Evolutionary conservation across 495 filamentous ascomycete genomes (phyloP), one percentile per base, ranked within the genome.

Genomic region (Lophiotrema nucula): DNA sequence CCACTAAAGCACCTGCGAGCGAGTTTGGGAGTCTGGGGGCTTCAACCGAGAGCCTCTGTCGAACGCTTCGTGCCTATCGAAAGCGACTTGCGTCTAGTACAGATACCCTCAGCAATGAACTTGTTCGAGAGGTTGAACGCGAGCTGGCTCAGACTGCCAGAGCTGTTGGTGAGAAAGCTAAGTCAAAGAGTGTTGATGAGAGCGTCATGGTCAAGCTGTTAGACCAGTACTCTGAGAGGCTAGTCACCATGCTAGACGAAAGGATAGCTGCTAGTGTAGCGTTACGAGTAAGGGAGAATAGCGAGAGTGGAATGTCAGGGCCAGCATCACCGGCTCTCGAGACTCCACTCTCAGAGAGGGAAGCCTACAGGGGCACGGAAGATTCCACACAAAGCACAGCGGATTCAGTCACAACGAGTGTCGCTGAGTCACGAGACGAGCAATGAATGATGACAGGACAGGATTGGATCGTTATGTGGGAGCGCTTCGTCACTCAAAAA

Each of bases 41-140:
- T 72, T 84, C 88, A 5, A 92, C 88, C 0, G 88, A 93, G 62
- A 86, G 91, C 58, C 77, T 90, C 0, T 90, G 87, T 62, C 87
- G 87, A 23, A 85, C 85, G 4, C 77, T 98, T 5, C 83, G 87
- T 46, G 81, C 85, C 1, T 97, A 95, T 66, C 81, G 93, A 15
- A 92, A 90, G 73, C 89, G 89, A 66, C 79, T 96, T 6, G 72
- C 81, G 21, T 83, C 82, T 12, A 81, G 80, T 12, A 73, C 79
- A 1, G 82, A 91, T 35, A 68, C 65, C 25, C 61, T 79, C 11
- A 79, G 79, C 25, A 73, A 83, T 12, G 86, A 90, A 47, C 70
- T 82, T 2, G 72, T 88, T 18, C 81, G 83, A 35, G 88, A 95
- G 65, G 76, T 96, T 4, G 88, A 93, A 56, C 80, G 84, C 33